A percentile compares a stretch with the other conserved stretches of the same genome.
Conservation (phyloP, 148 eudicot species). For the Rhododendron griersonianum region DNA sequence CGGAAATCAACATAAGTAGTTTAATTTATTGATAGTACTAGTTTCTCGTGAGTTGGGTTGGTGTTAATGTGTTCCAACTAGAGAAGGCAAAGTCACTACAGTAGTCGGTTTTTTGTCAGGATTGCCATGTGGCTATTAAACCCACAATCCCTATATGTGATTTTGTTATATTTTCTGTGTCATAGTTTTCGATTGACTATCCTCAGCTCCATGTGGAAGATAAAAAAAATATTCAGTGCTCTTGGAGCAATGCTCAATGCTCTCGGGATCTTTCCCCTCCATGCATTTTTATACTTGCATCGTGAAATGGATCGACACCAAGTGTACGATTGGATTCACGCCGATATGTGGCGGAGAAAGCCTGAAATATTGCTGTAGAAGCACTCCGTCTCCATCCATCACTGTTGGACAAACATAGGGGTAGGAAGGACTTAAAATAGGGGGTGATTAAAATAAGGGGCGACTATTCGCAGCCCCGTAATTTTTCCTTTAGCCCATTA, state of each 20-base stretch:
- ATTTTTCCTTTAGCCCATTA: too few species aligned
- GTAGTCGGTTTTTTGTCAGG: not conserved
- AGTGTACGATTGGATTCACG: not conserved
- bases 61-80: not conserved
- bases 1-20: not conserved
- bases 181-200: not conserved
- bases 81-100: not conserved
- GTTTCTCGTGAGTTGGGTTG: not conserved
- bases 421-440: not conserved
- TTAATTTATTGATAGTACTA: not conserved
- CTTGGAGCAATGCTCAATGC: not conserved
- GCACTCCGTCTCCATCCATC: not conserved
- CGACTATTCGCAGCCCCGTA: too few species aligned
- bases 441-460: not conserved
- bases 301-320: not conserved
- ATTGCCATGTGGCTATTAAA: not conserved
- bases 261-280: not conserved
- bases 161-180: not conserved
- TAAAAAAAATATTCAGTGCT: not conserved
- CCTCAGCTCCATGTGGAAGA: not conserved
- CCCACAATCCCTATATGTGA: not conserved
- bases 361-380: not conserved
- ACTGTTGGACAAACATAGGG: not conserved
- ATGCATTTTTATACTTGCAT: too few species aligned
- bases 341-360: not conserved